Evolutionary conservation across 2,329 filamentous ascomycete genomes (phyloP), one percentile per base, ranked within the genome.

Genomic region (Penicillium sp.): DNA sequence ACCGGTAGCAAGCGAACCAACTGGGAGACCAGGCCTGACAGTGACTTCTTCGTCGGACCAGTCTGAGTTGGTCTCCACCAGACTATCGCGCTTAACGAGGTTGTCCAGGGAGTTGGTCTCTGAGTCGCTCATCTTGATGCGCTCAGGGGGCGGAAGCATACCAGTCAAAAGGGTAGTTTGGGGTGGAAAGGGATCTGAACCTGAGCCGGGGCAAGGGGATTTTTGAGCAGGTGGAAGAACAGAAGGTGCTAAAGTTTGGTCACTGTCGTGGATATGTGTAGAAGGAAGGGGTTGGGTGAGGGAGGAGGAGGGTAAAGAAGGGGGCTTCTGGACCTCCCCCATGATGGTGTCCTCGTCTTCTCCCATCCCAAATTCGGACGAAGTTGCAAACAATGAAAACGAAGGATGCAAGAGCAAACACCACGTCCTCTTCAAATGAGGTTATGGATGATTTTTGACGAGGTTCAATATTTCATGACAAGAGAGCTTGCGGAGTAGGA

Each of bases 1-100:
- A 3, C 91, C 91, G 0, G 91, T 93, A 0, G 89, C 86, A 1
- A 91, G 81, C 28, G 86, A 78, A 1, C 78, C 74, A 28, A 77
- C 64, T 1, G 80, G 77, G n/a, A 82, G 72, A 10, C 78, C 78
- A 78, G 81, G 60, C 79, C 78, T 73, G 8, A 66, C 65, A 8
- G 68, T 64, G 45, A 65, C 57, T 33, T 75, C 74, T 6, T 77
- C 75, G n/a, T 78, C 73, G 45, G 78, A 77, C 73, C 76, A 79
- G 61, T 80, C 78, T 10, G 78, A 81, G 47, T 76, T 76, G 22
- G 76, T 73, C 38, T 80, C 76, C 12, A 75, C 70, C 4, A 76
- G 60, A 50, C 74, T 78, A 50, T 79, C 79, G 2, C 65, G 65
- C 40, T 70, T 71, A 26, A 53, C 37, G 13, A 64, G 64, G 26